These are phyloP conservation scores for Serendipita vermifera DNA, from an alignment of 768 basidiomycete species.

Conservation along the genomic window DNA sequence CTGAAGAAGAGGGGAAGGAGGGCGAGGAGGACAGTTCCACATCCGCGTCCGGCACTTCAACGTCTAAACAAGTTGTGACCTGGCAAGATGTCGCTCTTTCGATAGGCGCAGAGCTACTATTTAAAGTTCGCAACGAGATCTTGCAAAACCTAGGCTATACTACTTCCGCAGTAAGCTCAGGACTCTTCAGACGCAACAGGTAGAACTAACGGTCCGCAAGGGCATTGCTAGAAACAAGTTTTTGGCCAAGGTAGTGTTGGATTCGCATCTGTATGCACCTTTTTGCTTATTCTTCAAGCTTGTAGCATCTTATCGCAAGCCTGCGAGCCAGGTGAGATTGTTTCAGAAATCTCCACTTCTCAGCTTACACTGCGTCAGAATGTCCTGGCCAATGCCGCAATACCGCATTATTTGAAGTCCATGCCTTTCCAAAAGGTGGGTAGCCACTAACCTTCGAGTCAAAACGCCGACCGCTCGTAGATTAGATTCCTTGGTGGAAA, in stretches of 20 bases:
- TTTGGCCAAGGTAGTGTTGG: conserved; percentile 61
- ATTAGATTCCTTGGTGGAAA: conserved; percentile 94
- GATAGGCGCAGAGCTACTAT: conserved; percentile 79
- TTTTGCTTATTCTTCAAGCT: conserved; percentile 36
- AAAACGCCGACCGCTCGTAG: conserved; percentile 27
- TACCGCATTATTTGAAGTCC: conserved; percentile 71
- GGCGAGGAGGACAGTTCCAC: conserved; percentile 9
- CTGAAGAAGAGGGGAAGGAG: conserved; percentile 13
- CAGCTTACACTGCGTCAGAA: conserved; percentile 35
- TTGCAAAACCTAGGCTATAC: conserved; percentile 69
- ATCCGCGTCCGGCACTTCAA: too few species aligned
- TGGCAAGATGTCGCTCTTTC: conserved; percentile 93
- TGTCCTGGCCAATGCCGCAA: conserved; percentile 68
- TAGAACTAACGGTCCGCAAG: conserved; percentile 28
- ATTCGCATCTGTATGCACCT: not conserved
- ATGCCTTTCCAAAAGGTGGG: conserved; percentile 77
- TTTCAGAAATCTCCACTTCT: not conserved
- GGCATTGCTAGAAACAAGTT: conserved; percentile 91
- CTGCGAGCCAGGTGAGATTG: conserved; percentile 56
- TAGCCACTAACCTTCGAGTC: not conserved
- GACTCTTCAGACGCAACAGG: not conserved
- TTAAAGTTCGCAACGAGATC: conserved; percentile 56
- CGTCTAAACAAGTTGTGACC: conserved; percentile 28
- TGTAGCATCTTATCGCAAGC: conserved; percentile 84
- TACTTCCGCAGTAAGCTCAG: conserved; percentile 65